Conservation (phyloP, 805 yeast genomes). For the Pichia manshurica region DNA sequence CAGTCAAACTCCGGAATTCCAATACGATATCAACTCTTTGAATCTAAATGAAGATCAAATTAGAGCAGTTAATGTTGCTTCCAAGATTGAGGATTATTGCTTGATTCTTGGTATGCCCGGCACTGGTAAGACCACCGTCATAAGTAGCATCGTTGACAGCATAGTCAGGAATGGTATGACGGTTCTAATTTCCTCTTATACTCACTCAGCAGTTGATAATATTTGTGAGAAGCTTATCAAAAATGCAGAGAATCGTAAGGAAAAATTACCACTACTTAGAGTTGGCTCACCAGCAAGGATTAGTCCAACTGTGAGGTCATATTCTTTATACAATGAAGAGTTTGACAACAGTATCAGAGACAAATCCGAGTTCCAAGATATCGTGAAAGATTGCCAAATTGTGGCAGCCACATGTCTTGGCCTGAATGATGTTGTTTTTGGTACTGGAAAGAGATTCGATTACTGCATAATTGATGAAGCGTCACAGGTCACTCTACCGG, state of each 20-base stretch:
- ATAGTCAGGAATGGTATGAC: slow-evolving; percentile 57
- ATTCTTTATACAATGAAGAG: slow-evolving; percentile 40
- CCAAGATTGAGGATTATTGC: slow-evolving; percentile 67
- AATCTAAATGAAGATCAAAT: slow-evolving; percentile 66
- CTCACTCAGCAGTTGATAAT: slow-evolving; percentile 96
- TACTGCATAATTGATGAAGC: slow-evolving; percentile 96
- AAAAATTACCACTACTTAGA: slow-evolving; percentile 47
- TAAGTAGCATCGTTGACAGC: slow-evolving; percentile 63
- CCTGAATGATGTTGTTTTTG: slow-evolving; percentile 56
- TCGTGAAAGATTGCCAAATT: slow-evolving; percentile 54
- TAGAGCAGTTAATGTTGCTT: slow-evolving; percentile 58
- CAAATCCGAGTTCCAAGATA: slow-evolving; percentile 40
- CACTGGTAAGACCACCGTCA: slow-evolving; percentile 90
- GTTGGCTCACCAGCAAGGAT: slow-evolving; percentile 57
- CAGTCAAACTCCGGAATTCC: slow-evolving; percentile 19
- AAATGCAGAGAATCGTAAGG: slow-evolving; percentile 14
- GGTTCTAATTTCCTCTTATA: slow-evolving; percentile 76
- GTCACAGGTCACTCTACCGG: slow-evolving; percentile 89
- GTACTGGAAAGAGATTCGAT: slow-evolving; percentile 57
- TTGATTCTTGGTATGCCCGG: slow-evolving; percentile 97
- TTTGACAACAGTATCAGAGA: slow-evolving; percentile 24
- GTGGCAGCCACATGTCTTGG: slow-evolving; percentile 91
- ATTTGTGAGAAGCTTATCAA: slow-evolving; percentile 63
- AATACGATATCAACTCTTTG: slow-evolving; percentile 10
- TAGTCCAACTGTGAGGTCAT: slow-evolving; percentile 55